Evolutionary conservation across 345 rosid genomes (phyloP).

Genomic region (Brassica incana): DNA sequence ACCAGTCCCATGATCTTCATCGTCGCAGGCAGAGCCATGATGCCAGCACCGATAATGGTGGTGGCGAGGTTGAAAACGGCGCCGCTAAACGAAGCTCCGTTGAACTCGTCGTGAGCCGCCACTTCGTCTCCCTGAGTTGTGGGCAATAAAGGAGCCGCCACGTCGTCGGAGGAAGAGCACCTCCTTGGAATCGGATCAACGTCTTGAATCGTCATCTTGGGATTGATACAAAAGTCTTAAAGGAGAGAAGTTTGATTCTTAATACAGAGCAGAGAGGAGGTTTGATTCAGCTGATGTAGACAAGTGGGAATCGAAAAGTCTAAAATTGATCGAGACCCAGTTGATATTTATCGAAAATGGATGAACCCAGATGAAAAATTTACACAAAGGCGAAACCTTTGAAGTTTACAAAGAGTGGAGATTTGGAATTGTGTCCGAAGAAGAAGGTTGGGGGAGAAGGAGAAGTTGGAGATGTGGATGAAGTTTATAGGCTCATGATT

Average conservation of each 20-base stretch:
- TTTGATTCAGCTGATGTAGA: neutral
- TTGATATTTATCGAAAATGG: neutral
- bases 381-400: neutral
- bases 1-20: constrained; percentile 82
- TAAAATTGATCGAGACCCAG: constrained; percentile 17
- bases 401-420: neutral
- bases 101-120: constrained; percentile 72
- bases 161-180: constrained; percentile 43
- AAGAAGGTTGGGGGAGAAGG: neutral
- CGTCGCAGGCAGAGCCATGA: constrained; percentile 92
- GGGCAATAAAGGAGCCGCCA: constrained; percentile 66
- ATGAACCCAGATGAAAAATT: neutral
- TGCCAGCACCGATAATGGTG: constrained; percentile 86
- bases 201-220: constrained; percentile 64
- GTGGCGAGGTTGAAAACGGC: constrained; percentile 90
- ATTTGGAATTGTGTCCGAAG: neutral
- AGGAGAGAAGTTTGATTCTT: constrained; percentile 10
- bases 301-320: constrained; percentile 1
- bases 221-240: neutral
- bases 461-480: neutral
- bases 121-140: constrained; percentile 44
- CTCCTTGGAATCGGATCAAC: constrained; percentile 46
- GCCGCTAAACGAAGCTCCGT: constrained; percentile 88
- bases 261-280: constrained; percentile 2
- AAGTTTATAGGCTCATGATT: constrained; percentile 25